A percentile compares a stretch with the other conserved stretches of the same genome.
Evolutionary conservation across 2,329 filamentous ascomycete genomes (phyloP).

Genomic region (Mycocentrospora acerina): DNA sequence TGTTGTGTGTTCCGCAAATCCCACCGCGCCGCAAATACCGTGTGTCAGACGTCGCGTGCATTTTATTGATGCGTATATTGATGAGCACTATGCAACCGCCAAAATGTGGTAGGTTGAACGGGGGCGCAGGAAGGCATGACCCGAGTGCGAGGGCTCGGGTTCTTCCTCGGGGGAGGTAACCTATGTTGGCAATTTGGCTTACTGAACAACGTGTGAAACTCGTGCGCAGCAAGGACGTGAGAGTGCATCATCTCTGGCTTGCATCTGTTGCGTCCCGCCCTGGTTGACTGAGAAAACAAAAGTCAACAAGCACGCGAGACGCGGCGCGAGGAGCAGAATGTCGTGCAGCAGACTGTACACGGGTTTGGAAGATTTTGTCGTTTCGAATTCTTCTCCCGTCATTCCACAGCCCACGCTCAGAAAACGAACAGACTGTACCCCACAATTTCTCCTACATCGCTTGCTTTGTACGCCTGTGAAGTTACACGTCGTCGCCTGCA

Average conservation of each 20-base stretch:
- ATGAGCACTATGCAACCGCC: conserved; percentile 6
- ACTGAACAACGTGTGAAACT: conserved; percentile 4
- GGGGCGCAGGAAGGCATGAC: conserved; percentile 9
- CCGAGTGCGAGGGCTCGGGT: conserved; percentile 20
- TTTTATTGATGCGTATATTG: neutral
- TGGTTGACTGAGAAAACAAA: neutral
- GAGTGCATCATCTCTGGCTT: neutral
- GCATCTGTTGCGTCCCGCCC: neutral
- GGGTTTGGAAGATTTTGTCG: no score
- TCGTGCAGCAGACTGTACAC: no score
- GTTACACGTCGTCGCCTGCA: no score
- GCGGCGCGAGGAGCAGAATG: no score
- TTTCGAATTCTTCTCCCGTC: no score
- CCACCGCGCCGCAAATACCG: conserved; percentile 1
- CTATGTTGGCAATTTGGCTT: conserved; percentile 1
- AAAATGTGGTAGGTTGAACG: conserved; percentile 5
- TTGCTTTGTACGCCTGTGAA: no score
- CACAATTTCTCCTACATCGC: no score
- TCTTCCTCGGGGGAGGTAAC: conserved; percentile 6
- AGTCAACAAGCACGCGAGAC: neutral
- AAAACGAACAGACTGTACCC: no score
- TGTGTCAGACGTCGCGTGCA: conserved; percentile 4
- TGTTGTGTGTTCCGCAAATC: neutral
- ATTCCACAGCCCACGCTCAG: no score
- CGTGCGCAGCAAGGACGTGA: conserved; percentile 1